A percentile compares a stretch with the other conserved stretches of the same genome.
Conservation (phyloP, 2,329 filamentous ascomycete genomes). For the Exophiala sp. region DNA sequence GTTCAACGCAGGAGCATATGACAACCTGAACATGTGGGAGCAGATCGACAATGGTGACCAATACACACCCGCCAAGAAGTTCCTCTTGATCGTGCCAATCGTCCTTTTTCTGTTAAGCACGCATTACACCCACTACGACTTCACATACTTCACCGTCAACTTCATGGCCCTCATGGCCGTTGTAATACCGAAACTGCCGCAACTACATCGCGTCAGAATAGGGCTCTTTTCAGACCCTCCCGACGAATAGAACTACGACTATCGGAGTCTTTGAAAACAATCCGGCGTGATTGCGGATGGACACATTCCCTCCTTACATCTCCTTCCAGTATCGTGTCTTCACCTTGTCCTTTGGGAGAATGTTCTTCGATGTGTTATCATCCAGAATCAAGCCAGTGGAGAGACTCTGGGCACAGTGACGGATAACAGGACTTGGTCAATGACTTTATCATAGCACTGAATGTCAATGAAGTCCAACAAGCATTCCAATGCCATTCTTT, state of each 20-base stretch:
- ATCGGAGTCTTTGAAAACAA: too few relatives aligned
- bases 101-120: constrained; percentile 93
- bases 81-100: constrained; percentile 90
- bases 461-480: not conserved
- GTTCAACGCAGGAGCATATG: constrained; percentile 97
- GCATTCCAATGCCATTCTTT: not conserved
- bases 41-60: constrained; percentile 99
- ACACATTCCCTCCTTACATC: not conserved
- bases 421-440: too few relatives aligned
- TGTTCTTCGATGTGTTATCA: constrained; percentile 1
- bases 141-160: constrained; percentile 97
- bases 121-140: constrained; percentile 97
- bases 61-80: constrained; percentile 98
- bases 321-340: constrained; percentile 9
- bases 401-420: too few relatives aligned
- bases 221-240: constrained; percentile 68
- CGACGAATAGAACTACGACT: constrained; percentile 48
- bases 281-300: not conserved
- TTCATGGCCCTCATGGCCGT: constrained; percentile 88
- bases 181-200: constrained; percentile 89
- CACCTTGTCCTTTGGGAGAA: constrained; percentile 3
- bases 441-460: not conserved
- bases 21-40: constrained; percentile 99
- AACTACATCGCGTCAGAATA: constrained; percentile 77
- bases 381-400: not conserved